Evolutionary conservation across 163 green algal species (phyloP).

Genomic region (Scenedesmus sp.): DNA sequence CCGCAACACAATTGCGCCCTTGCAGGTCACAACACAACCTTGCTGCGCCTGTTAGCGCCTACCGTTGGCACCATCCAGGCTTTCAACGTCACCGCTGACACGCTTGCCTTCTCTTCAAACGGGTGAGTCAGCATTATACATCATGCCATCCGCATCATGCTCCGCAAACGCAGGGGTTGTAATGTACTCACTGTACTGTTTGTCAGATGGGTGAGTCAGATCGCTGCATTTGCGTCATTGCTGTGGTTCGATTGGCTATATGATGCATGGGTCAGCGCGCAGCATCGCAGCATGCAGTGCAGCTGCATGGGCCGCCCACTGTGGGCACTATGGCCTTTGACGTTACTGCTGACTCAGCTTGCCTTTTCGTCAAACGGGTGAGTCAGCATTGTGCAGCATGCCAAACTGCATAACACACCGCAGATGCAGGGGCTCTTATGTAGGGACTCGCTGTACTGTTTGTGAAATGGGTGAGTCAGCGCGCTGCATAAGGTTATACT

Average conservation of each 20-base stretch:
- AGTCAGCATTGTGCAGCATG: not conserved
- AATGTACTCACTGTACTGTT: too few relatives aligned
- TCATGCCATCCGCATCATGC: too few relatives aligned
- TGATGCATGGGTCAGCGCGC: too few relatives aligned
- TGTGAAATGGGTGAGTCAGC: not conserved
- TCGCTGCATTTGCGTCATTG: too few relatives aligned
- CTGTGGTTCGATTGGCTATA: too few relatives aligned
- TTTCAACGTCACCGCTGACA: conserved; percentile 14
- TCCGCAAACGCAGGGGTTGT: too few relatives aligned
- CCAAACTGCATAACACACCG: too few relatives aligned
- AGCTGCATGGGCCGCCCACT: not conserved
- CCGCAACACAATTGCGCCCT: not conserved
- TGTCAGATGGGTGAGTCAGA: too few relatives aligned
- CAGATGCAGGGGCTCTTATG: too few relatives aligned
- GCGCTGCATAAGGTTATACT: too few relatives aligned
- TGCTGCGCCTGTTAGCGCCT: not conserved
- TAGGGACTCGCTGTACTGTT: too few relatives aligned
- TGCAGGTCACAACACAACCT: conserved; percentile 12
- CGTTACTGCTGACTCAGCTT: not conserved
- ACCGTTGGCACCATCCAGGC: conserved; percentile 24
- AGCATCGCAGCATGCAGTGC: not conserved
- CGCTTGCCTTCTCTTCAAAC: not conserved
- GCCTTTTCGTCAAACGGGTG: not conserved
- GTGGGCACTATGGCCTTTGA: conserved; percentile 10
- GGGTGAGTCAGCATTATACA: not conserved